Conservation (phyloP, 768 basidiomycete species). For the Clathrus columnatus region DNA sequence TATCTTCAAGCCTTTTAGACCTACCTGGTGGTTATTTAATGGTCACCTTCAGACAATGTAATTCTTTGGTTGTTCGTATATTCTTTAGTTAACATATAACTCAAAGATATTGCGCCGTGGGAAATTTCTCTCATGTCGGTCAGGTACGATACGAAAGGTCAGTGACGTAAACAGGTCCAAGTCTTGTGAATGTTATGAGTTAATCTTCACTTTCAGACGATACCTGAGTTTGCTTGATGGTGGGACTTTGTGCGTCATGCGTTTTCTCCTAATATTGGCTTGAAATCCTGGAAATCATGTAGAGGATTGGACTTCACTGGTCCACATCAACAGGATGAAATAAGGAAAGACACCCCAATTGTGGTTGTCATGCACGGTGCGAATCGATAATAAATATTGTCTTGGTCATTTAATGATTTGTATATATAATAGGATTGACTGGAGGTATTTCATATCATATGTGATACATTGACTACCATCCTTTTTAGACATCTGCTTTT, state of each 20-base stretch:
- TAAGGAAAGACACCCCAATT: slow-evolving; percentile 34
- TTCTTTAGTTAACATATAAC: not conserved
- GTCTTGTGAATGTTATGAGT: not conserved
- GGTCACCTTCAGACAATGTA: slow-evolving; percentile 54
- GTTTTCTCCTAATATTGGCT: not conserved
- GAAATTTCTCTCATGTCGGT: slow-evolving; percentile 52
- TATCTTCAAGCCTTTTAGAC: slow-evolving; percentile 26
- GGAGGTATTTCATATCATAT: slow-evolving; percentile 28
- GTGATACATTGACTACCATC: slow-evolving; percentile 11
- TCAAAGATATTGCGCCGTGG: slow-evolving; percentile 40
- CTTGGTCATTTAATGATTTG: not conserved
- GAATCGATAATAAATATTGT: not conserved
- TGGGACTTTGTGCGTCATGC: slow-evolving; percentile 47
- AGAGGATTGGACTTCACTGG: slow-evolving; percentile 58
- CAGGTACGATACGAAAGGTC: slow-evolving; percentile 49
- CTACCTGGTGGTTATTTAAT: slow-evolving; percentile 45
- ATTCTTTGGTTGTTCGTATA: not conserved
- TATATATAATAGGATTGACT: slow-evolving; percentile 20
- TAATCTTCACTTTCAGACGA: slow-evolving; percentile 29
- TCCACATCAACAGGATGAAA: slow-evolving; percentile 14
- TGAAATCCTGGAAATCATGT: not conserved
- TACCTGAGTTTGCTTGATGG: slow-evolving; percentile 46
- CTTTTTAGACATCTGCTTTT: not conserved
- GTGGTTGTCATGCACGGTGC: slow-evolving; percentile 34
- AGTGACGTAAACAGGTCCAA: slow-evolving; percentile 17